Evolutionary conservation across 2,329 filamentous ascomycete genomes (phyloP), one percentile per base, ranked within the genome.

Genomic region (Ramularia endophylla): DNA sequence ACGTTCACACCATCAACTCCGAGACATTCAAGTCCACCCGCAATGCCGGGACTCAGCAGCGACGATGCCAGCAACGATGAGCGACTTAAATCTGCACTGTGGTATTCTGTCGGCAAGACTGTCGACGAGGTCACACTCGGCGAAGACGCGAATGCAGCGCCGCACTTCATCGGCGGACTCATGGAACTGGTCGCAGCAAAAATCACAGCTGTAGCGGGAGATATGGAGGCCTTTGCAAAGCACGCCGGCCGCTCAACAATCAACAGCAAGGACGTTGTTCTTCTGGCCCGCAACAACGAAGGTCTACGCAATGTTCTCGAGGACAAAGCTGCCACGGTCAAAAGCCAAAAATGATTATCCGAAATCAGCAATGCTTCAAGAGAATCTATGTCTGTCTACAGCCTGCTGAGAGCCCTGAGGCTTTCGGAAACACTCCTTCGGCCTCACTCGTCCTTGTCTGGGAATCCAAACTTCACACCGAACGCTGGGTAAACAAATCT

Each of bases 141-240:
- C 42, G 71, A 81, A 19, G 80, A 85, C 59, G 76, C 87, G 50
- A 95, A 94, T 64, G 87, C 89, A 5, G 95, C 90, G 18, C 61
- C 64, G 3, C 58, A 64, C 37, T 67, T 65, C 49, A 67, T 66
- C 39, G 64, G 57, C 19, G 78, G 84, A 0, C 64, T 94, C 58
- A 92, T 86, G 1, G 88, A 95, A 63, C 77, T 94, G 64, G 83
- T 90, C 6, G 95, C 86, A 80, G 77, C 81, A 1, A 88, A 94
- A 53, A 84, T 95, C 38, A 50, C 55, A 9, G 57, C 48, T 27
- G 50, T 54, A n/a, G 55, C 58, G 9, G 50, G 51, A 8, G 82
- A 85, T 59, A 65, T 85, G 13, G 80, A 85, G 55, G 70, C 71
- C 5, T 83, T 83, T 60, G 75, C 79, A 9, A 75, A 72, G 67